phyloP scores from a whole-genome alignment of 495 filamentous ascomycete species.

The Geoglossum glabrum region DNA sequence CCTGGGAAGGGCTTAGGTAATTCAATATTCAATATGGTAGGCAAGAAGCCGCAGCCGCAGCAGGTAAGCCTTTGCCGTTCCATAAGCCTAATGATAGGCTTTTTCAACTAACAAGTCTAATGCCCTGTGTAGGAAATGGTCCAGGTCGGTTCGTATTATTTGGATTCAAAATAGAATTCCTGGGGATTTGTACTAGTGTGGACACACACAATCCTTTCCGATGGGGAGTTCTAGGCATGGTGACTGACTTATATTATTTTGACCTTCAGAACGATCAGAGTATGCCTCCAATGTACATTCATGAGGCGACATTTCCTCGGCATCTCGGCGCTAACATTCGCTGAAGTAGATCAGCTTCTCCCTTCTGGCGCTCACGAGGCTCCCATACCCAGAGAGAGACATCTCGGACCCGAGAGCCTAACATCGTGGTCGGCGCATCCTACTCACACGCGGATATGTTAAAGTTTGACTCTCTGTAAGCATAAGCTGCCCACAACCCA shows the following conservation, averaged over 20 bases:
- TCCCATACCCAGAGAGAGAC: constrained; percentile 25
- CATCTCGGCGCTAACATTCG: constrained; percentile 6
- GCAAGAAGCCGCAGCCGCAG: constrained; percentile 41
- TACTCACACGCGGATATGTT: constrained; percentile 93
- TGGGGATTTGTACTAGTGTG: neutral
- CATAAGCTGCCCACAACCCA: neutral
- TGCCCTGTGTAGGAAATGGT: constrained; percentile 67
- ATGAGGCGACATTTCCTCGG: neutral
- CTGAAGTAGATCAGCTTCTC: constrained; percentile 47
- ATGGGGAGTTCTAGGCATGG: neutral
- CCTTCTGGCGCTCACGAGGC: constrained; percentile 66
- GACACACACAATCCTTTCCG: neutral
- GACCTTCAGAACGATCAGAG: constrained; percentile 36
- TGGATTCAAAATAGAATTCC: constrained; percentile 2
- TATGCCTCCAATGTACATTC: constrained; percentile 20
- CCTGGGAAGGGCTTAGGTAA: neutral
- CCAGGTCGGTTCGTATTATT: constrained; percentile 73
- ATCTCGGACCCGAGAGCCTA: constrained; percentile 40
- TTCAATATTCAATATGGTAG: constrained; percentile 13
- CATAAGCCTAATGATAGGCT: neutral
- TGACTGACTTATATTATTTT: constrained; percentile 6
- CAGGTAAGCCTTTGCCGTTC: constrained; percentile 34
- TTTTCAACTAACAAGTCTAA: neutral
- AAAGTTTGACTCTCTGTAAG: constrained; percentile 59
- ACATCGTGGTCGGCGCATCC: constrained; percentile 76